A percentile compares a stretch with the other conserved stretches of the same genome.
phyloP scores from a whole-genome alignment of 2,329 filamentous ascomycete species.

The Fusarium sp. region DNA sequence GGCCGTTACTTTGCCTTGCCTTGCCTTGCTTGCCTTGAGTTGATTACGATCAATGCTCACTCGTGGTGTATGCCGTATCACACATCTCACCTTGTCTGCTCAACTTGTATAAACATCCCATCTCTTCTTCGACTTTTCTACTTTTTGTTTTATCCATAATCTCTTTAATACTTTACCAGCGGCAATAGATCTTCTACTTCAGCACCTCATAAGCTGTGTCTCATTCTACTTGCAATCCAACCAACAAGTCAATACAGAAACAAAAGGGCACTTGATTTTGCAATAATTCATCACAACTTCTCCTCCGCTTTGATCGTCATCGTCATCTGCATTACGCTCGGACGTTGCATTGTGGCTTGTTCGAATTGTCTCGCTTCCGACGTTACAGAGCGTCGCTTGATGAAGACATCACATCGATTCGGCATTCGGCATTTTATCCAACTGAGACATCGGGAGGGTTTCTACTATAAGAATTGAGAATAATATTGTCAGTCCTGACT shows the following conservation, averaged over 20 bases:
- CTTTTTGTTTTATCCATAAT: not conserved
- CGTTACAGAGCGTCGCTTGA: slow-evolving; percentile 30
- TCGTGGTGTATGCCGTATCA: slow-evolving; percentile 8
- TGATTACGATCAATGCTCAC: not conserved
- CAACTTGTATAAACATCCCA: slow-evolving; percentile 6
- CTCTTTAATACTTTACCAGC: not conserved
- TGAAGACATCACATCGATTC: slow-evolving; percentile 9
- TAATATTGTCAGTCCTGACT: not conserved
- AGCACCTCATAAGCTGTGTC: not conserved
- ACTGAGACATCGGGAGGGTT: slow-evolving; percentile 18
- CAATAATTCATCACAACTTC: not conserved
- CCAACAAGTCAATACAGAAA: not conserved
- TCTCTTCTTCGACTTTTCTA: not conserved
- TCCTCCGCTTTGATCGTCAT: not conserved
- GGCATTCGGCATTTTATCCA: slow-evolving; percentile 11
- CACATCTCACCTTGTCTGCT: slow-evolving; percentile 3
- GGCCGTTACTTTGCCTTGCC: not conserved
- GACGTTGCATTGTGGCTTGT: slow-evolving; percentile 30
- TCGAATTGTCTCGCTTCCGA: slow-evolving; percentile 5
- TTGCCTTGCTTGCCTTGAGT: not conserved
- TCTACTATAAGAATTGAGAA: not conserved
- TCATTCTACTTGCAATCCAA: not conserved
- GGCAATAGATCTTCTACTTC: not conserved
- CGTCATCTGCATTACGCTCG: not conserved
- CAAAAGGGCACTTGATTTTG: not conserved